Conservation (phyloP, 1,284 basidiomycete genomes). For the Irpex rosettiformis region DNA sequence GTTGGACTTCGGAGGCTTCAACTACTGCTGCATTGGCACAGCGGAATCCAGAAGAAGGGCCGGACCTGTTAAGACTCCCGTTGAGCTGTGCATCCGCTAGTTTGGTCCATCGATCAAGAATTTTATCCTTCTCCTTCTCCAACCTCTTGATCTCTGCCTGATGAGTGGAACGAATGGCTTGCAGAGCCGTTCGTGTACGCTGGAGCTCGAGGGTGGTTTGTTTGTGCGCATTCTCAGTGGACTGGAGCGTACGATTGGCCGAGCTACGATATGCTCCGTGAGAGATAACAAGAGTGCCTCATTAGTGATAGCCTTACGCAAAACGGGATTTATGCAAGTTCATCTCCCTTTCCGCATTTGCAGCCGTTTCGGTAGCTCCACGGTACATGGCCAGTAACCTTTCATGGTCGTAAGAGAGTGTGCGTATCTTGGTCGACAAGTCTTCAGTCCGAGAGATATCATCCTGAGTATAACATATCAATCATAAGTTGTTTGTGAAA, state of each 20-base stretch:
- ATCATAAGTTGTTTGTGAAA: not conserved
- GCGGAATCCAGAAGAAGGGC: conserved; percentile 41
- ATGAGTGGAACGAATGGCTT: conserved; percentile 62
- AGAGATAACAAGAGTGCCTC: not conserved
- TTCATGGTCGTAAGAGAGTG: conserved; percentile 81
- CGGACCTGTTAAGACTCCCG: conserved; percentile 46
- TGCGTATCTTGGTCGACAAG: conserved; percentile 70
- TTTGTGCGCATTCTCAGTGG: conserved; percentile 63
- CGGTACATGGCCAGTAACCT: conserved; percentile 65
- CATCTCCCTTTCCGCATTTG: conserved; percentile 71
- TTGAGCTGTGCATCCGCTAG: conserved; percentile 41
- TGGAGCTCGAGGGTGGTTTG: conserved; percentile 65
- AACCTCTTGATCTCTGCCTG: conserved; percentile 76
- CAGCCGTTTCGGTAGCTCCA: conserved; percentile 51
- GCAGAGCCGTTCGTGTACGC: conserved; percentile 58
- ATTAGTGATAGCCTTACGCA: conserved; percentile 43
- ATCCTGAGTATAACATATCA: conserved; percentile 42
- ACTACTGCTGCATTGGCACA: conserved; percentile 53
- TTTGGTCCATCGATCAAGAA: conserved; percentile 75
- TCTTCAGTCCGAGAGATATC: conserved; percentile 82
- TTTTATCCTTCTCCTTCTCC: conserved; percentile 79
- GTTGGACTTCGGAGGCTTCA: conserved; percentile 40
- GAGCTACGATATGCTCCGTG: conserved; percentile 36
- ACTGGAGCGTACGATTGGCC: conserved; percentile 49
- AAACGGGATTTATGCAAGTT: conserved; percentile 69